Conservation (phyloP, 2,329 filamentous ascomycete species). For the Zymoseptoria pseudotritici region DNA sequence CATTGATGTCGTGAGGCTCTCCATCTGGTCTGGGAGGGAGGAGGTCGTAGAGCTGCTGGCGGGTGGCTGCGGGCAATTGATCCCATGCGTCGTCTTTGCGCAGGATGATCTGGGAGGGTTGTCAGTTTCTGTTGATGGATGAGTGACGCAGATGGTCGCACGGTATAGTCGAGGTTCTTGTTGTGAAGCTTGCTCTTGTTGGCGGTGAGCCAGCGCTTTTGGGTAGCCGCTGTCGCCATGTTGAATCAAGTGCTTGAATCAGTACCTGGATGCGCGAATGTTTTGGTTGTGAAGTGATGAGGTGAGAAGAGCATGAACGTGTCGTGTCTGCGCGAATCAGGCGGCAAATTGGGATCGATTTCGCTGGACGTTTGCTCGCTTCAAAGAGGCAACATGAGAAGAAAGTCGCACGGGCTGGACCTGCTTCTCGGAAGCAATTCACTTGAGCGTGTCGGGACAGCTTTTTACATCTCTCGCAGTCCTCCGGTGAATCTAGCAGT, state of each 20-base stretch:
- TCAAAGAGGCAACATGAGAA: too few species aligned
- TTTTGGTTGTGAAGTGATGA: too few species aligned
- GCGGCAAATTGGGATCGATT: too few species aligned
- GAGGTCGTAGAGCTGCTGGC: slow-evolving; percentile 22
- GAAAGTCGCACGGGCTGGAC: too few species aligned
- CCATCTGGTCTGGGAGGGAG: slow-evolving; percentile 22
- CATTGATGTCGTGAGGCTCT: slow-evolving; percentile 32
- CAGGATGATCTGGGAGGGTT: slow-evolving; percentile 23
- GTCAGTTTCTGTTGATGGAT: background rate
- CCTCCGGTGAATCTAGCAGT: too few species aligned
- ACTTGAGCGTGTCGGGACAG: too few species aligned
- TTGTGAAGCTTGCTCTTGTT: slow-evolving; percentile 22
- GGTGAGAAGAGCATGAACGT: too few species aligned
- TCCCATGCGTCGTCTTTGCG: slow-evolving; percentile 25
- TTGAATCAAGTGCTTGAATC: background rate
- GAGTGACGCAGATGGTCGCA: background rate
- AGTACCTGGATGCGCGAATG: background rate
- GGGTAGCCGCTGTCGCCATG: slow-evolving; percentile 7
- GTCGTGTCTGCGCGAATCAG: too few species aligned
- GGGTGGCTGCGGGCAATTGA: slow-evolving; percentile 16
- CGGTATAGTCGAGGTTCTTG: background rate
- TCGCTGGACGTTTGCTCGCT: too few species aligned
- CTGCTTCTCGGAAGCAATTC: too few species aligned
- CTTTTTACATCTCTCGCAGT: too few species aligned
- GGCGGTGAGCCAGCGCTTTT: slow-evolving; percentile 24